Conservation (phyloP, 2,329 filamentous ascomycete species). For the Fusarium veterinarium region DNA sequence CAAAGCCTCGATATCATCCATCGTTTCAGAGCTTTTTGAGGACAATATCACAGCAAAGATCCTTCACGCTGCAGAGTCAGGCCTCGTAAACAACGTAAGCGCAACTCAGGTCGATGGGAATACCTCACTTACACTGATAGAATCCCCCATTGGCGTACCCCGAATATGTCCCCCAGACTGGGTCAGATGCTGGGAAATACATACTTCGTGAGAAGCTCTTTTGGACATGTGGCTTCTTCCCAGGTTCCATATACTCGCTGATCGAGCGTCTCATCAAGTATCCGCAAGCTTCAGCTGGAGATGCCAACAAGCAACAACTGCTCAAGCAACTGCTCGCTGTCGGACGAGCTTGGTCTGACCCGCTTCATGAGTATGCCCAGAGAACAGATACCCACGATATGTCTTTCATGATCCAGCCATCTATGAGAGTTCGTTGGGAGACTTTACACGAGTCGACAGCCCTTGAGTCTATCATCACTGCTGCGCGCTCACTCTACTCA, state of each 20-base stretch:
- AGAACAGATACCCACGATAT: constrained; percentile 65
- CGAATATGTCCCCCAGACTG: constrained; percentile 38
- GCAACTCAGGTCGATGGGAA: accelerated
- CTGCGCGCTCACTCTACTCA: constrained; percentile 57
- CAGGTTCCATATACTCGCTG: constrained; percentile 50
- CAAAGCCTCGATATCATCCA: neutral
- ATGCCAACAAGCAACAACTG: constrained; percentile 35
- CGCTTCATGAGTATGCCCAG: constrained; percentile 47
- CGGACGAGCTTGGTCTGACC: constrained; percentile 50
- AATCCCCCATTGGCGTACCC: constrained; percentile 35
- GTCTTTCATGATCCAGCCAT: constrained; percentile 64
- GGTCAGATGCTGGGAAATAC: constrained; percentile 30
- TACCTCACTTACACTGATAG: neutral
- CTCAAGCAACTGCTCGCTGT: constrained; percentile 32
- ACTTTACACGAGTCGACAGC: constrained; percentile 54
- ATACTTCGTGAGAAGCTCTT: constrained; percentile 38
- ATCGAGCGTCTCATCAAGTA: constrained; percentile 50
- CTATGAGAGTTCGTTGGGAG: constrained; percentile 61
- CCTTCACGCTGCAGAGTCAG: constrained; percentile 21
- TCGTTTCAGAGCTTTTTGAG: constrained; percentile 27
- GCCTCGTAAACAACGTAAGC: constrained; percentile 28
- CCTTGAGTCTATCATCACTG: constrained; percentile 55
- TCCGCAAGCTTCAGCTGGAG: constrained; percentile 39
- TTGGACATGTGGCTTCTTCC: constrained; percentile 56
- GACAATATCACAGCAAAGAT: constrained; percentile 39